These are phyloP conservation scores for Trichoderma sp. DNA, from an alignment of 2,329 filamentous ascomycete genomes.

Conservation along the genomic window DNA sequence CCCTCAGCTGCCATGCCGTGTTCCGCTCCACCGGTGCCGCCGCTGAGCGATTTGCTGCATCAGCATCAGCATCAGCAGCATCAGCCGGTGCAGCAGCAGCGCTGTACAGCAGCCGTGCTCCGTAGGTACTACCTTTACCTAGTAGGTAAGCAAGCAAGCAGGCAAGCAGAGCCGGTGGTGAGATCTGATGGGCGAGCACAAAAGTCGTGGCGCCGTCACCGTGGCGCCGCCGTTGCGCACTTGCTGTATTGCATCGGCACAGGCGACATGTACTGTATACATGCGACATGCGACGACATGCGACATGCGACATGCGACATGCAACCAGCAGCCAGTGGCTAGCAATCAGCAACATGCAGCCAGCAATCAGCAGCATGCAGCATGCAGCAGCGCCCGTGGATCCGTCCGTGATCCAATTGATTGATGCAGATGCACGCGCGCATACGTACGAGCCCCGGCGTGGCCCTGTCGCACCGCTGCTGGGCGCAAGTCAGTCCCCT, in stretches of 20 bases:
- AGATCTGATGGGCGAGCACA: neutral
- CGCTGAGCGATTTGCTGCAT: constrained; percentile 13
- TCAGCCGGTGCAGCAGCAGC: too few relatives aligned
- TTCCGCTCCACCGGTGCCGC: neutral
- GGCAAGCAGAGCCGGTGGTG: neutral
- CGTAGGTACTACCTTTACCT: too few relatives aligned
- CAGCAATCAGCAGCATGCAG: too few relatives aligned
- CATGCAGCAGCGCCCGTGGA: neutral
- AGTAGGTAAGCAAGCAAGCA: neutral
- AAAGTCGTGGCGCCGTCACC: neutral
- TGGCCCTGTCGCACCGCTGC: neutral
- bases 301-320: neutral
- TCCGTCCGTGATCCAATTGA: neutral
- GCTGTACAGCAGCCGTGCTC: too few relatives aligned
- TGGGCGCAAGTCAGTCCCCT: constrained; percentile 2
- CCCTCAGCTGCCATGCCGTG: neutral
- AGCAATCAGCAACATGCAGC: too few relatives aligned
- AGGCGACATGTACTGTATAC: too few relatives aligned
- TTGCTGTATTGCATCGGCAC: too few relatives aligned
- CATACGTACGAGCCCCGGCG: neutral
- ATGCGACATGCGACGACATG: neutral
- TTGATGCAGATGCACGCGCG: constrained; percentile 2
- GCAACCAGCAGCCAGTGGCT: too few relatives aligned
- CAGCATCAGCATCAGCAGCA: neutral
- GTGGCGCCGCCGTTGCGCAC: neutral